Conservation (phyloP, 345 rosid genomes). For the Arabidopsis thaliana region TAIR10.1 NC_003076.8:2949501-2950000, state of each 20-base stretch:
- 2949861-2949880: not conserved
- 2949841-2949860: not conserved
- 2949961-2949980: not conserved
- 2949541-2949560: constrained; percentile 65
- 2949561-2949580: constrained; percentile 85
- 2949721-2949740: constrained; percentile 95
- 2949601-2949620: constrained; percentile 80
- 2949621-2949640: constrained; percentile 77
- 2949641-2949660: constrained; percentile 75
- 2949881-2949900: not conserved
- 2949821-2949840: constrained; percentile 35
- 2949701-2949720: constrained; percentile 68
- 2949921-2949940: not conserved
- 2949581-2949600: constrained; percentile 94
- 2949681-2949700: constrained; percentile 79
- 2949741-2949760: constrained; percentile 88
- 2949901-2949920: not conserved
- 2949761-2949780: constrained; percentile 80
- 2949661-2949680: constrained; percentile 63
- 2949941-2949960: not conserved
- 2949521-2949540: constrained; percentile 53
- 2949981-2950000: too few species aligned
- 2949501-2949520: constrained; percentile 83
- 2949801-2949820: constrained; percentile 63
- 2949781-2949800: constrained; percentile 80